phyloP scores from a whole-genome alignment of 2,329 filamentous ascomycete species.

The Bipolaris bicolor region DNA sequence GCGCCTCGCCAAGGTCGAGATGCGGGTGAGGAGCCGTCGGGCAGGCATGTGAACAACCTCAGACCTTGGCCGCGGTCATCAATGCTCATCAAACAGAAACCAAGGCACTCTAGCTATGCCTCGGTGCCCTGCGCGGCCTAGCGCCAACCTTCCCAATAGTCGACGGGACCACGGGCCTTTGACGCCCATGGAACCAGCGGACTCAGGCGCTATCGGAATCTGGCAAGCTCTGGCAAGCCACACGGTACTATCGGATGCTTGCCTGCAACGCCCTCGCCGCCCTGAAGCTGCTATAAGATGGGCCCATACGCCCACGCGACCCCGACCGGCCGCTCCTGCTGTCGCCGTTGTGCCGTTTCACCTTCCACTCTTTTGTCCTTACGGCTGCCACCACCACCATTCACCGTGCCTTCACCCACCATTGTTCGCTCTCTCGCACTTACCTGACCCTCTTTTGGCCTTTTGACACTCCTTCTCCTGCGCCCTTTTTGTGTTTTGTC shows the following conservation, averaged over 20 bases:
- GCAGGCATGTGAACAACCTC: neutral
- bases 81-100: neutral
- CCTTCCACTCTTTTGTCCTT: neutral
- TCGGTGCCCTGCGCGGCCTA: neutral
- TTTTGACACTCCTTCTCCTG: neutral
- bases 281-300: constrained; percentile 2
- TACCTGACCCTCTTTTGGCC: neutral
- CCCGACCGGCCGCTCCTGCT: neutral
- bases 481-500: neutral
- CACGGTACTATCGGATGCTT: neutral
- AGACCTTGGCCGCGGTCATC: neutral
- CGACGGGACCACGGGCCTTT: neutral
- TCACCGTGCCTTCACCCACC: neutral
- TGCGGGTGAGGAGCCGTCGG: neutral
- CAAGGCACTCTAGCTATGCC: neutral
- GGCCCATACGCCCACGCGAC: neutral
- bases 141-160: neutral
- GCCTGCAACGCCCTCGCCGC: neutral
- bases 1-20: neutral
- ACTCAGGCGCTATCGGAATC: neutral
- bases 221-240: constrained; percentile 4
- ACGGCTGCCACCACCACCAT: neutral
- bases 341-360: neutral
- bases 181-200: neutral
- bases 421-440: neutral